A percentile compares a stretch with the other conserved stretches of the same genome.
Evolutionary conservation across 2,329 filamentous ascomycete species (phyloP).

Genomic region (Xylariales sp.): DNA sequence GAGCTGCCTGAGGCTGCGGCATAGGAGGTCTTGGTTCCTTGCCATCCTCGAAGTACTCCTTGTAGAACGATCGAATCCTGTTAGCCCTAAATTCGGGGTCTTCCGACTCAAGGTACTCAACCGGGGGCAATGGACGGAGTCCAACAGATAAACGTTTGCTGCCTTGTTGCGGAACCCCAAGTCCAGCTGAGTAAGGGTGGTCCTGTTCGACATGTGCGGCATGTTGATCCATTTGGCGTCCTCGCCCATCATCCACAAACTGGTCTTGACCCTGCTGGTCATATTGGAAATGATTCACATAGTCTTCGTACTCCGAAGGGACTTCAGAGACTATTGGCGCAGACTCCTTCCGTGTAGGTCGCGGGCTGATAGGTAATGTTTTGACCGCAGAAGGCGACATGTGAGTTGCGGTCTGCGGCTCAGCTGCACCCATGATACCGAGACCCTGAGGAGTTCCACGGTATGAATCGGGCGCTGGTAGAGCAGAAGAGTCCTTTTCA

Average conservation of each 20-base stretch:
- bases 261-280: slow-evolving; percentile 28
- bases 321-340: slow-evolving; percentile 28
- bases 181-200: slow-evolving; percentile 27
- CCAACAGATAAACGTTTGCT: slow-evolving; percentile 61
- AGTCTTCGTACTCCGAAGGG: slow-evolving; percentile 12
- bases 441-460: slow-evolving; percentile 12
- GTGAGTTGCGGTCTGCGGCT: slow-evolving; percentile 15
- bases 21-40: slow-evolving; percentile 36
- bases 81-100: slow-evolving; percentile 94
- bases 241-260: slow-evolving; percentile 6
- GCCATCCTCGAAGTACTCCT: slow-evolving; percentile 95
- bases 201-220: slow-evolving; percentile 18
- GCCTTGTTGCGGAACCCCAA: slow-evolving; percentile 52
- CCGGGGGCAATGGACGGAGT: slow-evolving; percentile 81
- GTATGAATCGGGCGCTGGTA: slow-evolving; percentile 11
- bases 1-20: slow-evolving; percentile 20
- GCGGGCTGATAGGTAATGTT: slow-evolving; percentile 23
- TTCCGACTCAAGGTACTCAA: slow-evolving; percentile 73
- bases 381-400: slow-evolving; percentile 17
- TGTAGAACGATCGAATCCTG: slow-evolving; percentile 97
- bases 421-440: slow-evolving; percentile 18
- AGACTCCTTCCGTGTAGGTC: slow-evolving; percentile 29
- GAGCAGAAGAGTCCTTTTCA: slow-evolving; percentile 18
- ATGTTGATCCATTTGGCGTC: slow-evolving; percentile 15
- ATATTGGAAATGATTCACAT: slow-evolving; percentile 14